phyloP scores from a whole-genome alignment of 345 rosid species.

The Linum tenue region DNA sequence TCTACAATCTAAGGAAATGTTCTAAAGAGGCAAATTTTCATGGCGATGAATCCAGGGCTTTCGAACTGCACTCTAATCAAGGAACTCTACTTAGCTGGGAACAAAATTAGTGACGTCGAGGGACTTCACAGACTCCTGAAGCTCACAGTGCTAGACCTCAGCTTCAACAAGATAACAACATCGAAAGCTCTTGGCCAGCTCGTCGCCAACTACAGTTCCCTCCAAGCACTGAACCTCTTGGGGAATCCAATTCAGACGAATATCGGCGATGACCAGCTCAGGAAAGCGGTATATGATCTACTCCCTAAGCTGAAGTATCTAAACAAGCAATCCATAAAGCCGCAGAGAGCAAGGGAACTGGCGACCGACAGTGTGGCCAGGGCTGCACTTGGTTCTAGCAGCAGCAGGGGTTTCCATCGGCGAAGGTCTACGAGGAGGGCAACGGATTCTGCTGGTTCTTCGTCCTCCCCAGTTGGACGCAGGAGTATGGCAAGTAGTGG shows the following conservation, averaged over 20 bases:
- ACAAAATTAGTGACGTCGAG: slow-evolving; percentile 78
- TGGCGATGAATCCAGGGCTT: slow-evolving; percentile 40
- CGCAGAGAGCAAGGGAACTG: slow-evolving; percentile 60
- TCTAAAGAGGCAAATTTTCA: slow-evolving; percentile 3
- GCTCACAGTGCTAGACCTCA: slow-evolving; percentile 71
- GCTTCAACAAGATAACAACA: slow-evolving; percentile 93
- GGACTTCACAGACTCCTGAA: slow-evolving; percentile 86
- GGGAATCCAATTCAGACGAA: slow-evolving; percentile 83
- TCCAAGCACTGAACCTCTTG: slow-evolving; percentile 64
- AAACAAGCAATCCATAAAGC: slow-evolving; percentile 76
- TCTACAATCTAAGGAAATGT: background rate
- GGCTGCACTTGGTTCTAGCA: slow-evolving; percentile 55
- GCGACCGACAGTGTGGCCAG: slow-evolving; percentile 64
- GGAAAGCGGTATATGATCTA: slow-evolving; percentile 59
- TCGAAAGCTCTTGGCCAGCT: slow-evolving; percentile 80
- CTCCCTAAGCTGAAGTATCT: slow-evolving; percentile 71
- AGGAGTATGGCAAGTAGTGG: slow-evolving; percentile 13
- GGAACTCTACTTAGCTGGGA: slow-evolving; percentile 83
- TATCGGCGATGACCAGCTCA: slow-evolving; percentile 68
- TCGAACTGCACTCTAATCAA: slow-evolving; percentile 76
- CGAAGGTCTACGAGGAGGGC: slow-evolving; percentile 28
- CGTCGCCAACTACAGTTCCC: slow-evolving; percentile 74
- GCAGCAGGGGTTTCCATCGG: slow-evolving; percentile 23
- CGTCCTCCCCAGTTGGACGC: slow-evolving; percentile 20
- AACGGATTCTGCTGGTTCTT: slow-evolving; percentile 23